Base-by-base conservation (phyloP, 495 filamentous ascomycete genomes). In the Hypomontagnella monticulosa region DNA sequence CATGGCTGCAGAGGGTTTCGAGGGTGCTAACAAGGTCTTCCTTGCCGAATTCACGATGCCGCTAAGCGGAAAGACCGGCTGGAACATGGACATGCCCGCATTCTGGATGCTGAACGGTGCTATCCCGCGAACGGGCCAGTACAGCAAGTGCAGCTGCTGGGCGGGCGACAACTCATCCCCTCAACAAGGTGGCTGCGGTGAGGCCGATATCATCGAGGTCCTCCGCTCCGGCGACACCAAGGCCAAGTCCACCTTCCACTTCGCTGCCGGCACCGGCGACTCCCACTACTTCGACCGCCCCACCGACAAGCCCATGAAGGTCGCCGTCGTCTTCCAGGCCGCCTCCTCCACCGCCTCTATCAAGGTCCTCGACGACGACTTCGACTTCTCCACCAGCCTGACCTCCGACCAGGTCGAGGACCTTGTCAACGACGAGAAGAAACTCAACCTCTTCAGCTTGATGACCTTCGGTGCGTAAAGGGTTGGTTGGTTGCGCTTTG, bases 21-120 rank as follows among this genome's bases (percentile, higher is more conserved):
- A 59, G 19, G 87, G 87, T 18, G 72, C 82, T 4, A 70, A 80
- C 34, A 91, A 89, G 73, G 73, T 87, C 36, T 91, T 91, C 77
- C 73, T 91, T 23, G 75, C 88, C 30, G 86, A 91, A 49, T 91
- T 91, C 73, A 69, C 73, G 12, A 91, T 92, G 89, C 90, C 90
- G 0, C 75, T 85, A 61, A 77, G 74, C 61, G 65, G 52, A 19
- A 66, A 72, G 30, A 72, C 70, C 5, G 75, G 77, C 37, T 60
- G 63, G 8, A 83, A 87, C 62, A 75, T 54, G 33, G 80, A 90
- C 71, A 85, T 86, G 83, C 88, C 88, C 3, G 81, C 88, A 4
- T 82, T 86, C 70, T 92, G 90, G 90, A 73, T 87, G 23, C 79
- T 92, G 23, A 92, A 92, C 76, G 85, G 87, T 5, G 79, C 83